Base-by-base conservation (phyloP, 441 rosid genomes). In the Iberis amara region DNA sequence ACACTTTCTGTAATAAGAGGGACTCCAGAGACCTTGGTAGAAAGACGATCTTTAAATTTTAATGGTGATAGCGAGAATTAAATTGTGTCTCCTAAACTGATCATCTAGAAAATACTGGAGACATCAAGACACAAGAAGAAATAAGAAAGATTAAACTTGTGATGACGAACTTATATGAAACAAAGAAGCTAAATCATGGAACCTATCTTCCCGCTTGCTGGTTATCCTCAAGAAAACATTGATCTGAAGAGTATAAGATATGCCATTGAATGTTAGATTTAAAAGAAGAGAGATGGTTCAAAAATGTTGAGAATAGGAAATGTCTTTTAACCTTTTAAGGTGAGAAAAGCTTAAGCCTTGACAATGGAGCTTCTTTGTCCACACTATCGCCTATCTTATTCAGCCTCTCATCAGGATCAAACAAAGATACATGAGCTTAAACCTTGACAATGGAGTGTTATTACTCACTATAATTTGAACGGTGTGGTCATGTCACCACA, bases 141-240 rank as follows among this genome's bases (percentile, higher is more conserved):
- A 28, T 4, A n/a, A 5, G 14, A 32, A 27, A 24, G 37, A 8
- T 38, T 18, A 52, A 43, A 13, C 14, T 56, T 50, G 10, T 3
- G 35, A 31, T 1, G 24, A 52, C 3, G 45, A 68, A 37, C 78
- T 81, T 59, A 88, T 95, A 72, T 91, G 98, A 76, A 91, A 88
- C 35, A 88, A 84, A 61, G 95, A 91, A 3, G 98, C 95, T 69
- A 91, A 79, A 64, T 83, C 96, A 74, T 91, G 96, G 69, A 69
- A 91, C 52, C 95, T 96, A 65, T 91, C 98, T 61, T 78, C 88
- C 46, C 96, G 68, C 61, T 82, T 88, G 39, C 72, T 57, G 0
- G 96, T 91, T 35, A 91, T 83, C 72, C 95, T 79, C 79, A 91
- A 77, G 79, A 91, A 91, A 52, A 85, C 91, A 73, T 91, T 91